Percentiles rank a stretch among this genome's conserved stretches.
phyloP scores from a whole-genome alignment of 75 land plant species.

The Cupressus sempervirens region DNA sequence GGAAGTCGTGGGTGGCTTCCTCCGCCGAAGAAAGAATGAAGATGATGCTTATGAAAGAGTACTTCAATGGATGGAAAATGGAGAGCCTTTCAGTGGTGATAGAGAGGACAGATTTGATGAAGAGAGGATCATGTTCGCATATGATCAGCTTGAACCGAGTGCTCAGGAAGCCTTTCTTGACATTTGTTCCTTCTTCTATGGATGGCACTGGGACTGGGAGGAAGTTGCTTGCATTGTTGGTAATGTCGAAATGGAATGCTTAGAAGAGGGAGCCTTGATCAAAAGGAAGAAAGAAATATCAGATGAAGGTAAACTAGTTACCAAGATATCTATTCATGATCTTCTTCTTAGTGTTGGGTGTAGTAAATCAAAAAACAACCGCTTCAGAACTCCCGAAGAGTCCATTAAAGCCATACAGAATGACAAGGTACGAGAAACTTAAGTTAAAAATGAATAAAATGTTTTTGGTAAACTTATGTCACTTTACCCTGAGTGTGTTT shows the following conservation, averaged over 20 bases:
- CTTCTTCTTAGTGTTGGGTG: background rate
- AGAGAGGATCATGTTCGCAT: background rate
- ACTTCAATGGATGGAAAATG: background rate
- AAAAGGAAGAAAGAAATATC: too few relatives aligned
- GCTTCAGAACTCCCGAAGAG: background rate
- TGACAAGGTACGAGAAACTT: background rate
- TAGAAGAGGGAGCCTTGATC: background rate
- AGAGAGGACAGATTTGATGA: background rate
- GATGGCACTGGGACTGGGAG: constrained; percentile 1
- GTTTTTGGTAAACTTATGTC: fast-evolving
- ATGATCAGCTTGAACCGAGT: background rate
- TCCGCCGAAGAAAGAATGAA: background rate
- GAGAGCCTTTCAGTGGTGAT: background rate
- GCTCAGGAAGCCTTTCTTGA: background rate
- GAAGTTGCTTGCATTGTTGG: background rate
- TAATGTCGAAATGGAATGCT: background rate
- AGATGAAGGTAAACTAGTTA: background rate
- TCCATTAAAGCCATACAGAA: background rate
- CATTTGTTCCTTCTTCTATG: background rate
- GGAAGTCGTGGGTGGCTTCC: too few relatives aligned
- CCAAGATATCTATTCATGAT: background rate
- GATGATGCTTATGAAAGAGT: background rate
- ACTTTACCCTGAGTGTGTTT: background rate
- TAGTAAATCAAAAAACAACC: background rate
- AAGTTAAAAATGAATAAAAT: too few relatives aligned